Percentiles rank a stretch among this genome's conserved stretches.
Evolutionary conservation across 495 filamentous ascomycete species (phyloP).

Genomic region (Penicillium silybi): DNA sequence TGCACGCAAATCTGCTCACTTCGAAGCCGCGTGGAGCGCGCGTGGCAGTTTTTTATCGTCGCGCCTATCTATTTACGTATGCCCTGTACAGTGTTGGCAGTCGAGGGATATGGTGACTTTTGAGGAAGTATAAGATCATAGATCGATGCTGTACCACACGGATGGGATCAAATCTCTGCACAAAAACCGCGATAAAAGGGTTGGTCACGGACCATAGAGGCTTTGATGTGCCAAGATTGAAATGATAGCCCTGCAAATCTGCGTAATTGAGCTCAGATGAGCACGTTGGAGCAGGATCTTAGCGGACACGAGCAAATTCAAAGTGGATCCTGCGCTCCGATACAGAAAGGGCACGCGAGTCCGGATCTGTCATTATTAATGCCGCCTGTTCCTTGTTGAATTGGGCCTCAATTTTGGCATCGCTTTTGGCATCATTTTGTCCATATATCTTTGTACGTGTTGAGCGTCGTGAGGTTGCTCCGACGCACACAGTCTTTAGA

Average conservation of each 20-base stretch:
- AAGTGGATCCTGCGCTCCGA: not conserved
- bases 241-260: not conserved
- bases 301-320: not conserved
- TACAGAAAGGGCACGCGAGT: not conserved
- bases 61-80: too few species aligned
- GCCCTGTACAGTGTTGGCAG: too few species aligned
- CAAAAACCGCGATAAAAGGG: too few species aligned
- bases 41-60: not conserved
- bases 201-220: too few species aligned
- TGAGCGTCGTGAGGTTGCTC: not conserved
- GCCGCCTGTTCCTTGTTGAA: not conserved
- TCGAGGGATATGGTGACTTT: too few species aligned
- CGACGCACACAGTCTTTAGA: not conserved
- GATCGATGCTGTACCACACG: too few species aligned
- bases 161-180: too few species aligned
- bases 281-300: not conserved
- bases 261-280: not conserved
- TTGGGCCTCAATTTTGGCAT: not conserved
- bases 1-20: conserved; percentile 15
- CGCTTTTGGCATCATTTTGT: not conserved
- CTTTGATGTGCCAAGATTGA: not conserved
- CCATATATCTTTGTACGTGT: not conserved
- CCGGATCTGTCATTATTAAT: not conserved
- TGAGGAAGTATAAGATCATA: too few species aligned
- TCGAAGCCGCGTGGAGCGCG: not conserved